Evolutionary conservation across 2,329 filamentous ascomycete genomes (phyloP).

Genomic region (Ophiosphaerella korrae): DNA sequence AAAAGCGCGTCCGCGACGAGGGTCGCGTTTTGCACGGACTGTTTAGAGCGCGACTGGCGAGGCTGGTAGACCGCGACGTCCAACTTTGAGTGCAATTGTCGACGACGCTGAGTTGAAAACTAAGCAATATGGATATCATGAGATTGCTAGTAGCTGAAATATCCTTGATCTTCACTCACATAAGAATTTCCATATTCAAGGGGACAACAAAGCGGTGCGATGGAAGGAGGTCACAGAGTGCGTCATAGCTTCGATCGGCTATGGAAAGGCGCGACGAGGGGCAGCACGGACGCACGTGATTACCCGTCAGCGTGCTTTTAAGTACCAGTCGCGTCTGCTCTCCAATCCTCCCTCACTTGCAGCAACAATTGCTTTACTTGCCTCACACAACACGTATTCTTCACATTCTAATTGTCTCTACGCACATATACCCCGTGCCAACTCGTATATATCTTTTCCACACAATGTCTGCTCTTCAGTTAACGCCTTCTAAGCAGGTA

Average conservation of each 20-base stretch:
- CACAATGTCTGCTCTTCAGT: slow-evolving; percentile 73
- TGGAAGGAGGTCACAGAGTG: slow-evolving; percentile 17
- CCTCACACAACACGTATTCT: slow-evolving; percentile 22
- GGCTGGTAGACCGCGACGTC: slow-evolving; percentile 31
- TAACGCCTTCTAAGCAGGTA: slow-evolving; percentile 77
- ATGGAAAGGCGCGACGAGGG: slow-evolving; percentile 19
- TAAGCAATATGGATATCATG: slow-evolving; percentile 23
- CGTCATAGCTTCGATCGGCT: slow-evolving; percentile 34
- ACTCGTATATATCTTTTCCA: slow-evolving; percentile 15
- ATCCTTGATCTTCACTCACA: background rate
- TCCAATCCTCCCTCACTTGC: slow-evolving; percentile 26
- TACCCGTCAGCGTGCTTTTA: slow-evolving; percentile 24
- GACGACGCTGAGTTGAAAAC: background rate
- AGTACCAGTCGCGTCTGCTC: slow-evolving; percentile 25
- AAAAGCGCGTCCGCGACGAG: slow-evolving; percentile 34
- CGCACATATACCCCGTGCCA: slow-evolving; percentile 9
- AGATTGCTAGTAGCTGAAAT: slow-evolving; percentile 6
- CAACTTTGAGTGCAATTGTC: slow-evolving; percentile 10
- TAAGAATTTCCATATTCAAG: background rate
- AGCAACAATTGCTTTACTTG: slow-evolving; percentile 27
- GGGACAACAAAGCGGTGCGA: slow-evolving; percentile 6
- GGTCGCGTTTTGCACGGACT: slow-evolving; percentile 37
- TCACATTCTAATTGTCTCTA: slow-evolving; percentile 20
- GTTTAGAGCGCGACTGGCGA: slow-evolving; percentile 26
- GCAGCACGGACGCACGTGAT: slow-evolving; percentile 27